Percentiles rank a stretch among this genome's conserved stretches.
Evolutionary conservation across 345 rosid genomes (phyloP).

Genomic region (Erodium maritimum): DNA sequence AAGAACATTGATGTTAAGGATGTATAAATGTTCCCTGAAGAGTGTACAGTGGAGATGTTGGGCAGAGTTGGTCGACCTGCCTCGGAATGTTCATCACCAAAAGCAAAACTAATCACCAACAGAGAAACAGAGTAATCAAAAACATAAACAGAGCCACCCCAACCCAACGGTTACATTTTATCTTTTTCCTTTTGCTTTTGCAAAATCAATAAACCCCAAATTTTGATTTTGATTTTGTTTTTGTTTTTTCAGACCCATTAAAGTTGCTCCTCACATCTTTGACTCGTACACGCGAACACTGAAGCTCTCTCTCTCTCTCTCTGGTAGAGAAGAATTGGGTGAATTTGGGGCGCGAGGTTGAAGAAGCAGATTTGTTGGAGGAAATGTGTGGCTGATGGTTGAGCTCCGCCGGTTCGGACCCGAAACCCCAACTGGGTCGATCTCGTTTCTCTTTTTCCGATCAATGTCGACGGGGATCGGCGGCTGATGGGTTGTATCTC

Average conservation of each 20-base stretch:
- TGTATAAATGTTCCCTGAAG: too few relatives aligned
- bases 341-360: too few relatives aligned
- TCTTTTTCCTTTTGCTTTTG: slow-evolving; percentile 4
- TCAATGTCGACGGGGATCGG: not conserved
- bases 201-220: not conserved
- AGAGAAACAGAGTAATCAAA: too few relatives aligned
- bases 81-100: not conserved
- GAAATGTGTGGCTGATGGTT: too few relatives aligned
- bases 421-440: not conserved
- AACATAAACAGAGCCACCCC: too few relatives aligned
- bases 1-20: too few relatives aligned
- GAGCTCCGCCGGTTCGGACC: not conserved
- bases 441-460: not conserved
- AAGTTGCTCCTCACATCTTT: not conserved
- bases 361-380: too few relatives aligned
- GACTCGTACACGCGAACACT: not conserved
- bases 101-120: too few relatives aligned
- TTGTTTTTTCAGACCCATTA: not conserved
- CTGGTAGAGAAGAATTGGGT: too few relatives aligned
- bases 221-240: not conserved
- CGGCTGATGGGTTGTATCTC: not conserved
- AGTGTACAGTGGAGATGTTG: too few relatives aligned
- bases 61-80: not conserved
- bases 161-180: slow-evolving; percentile 12
- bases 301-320: too few relatives aligned